Base-by-base conservation (phyloP, 805 yeast species). In the Pichia phayaonensis region DNA sequence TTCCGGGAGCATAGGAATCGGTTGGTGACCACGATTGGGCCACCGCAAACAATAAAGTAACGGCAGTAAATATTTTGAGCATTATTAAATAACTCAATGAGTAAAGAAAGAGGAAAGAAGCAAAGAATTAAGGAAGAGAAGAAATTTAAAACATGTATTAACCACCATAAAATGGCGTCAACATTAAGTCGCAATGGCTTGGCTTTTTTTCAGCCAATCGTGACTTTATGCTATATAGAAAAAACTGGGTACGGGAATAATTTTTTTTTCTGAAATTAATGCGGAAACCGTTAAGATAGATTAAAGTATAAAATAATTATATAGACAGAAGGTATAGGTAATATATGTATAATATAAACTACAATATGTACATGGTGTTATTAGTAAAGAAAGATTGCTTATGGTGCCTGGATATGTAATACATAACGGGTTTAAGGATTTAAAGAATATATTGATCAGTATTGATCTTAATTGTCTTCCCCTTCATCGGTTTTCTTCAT, bases 1-100 rank as follows among this genome's bases (percentile, higher is more conserved):
- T 64, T 0, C 79, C 83, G 1, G 90, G 90, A 1, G 83, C 84
- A 55, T 83, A 83, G 1, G 77, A 69, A 50, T 76, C 72, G 0
- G 79, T 72, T 2, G 83, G 83, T 4, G 81, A 75, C 82, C 80
- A 79, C 0, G 67, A 69, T 6, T 27, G 12, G 8, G 42, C 52
- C 11, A 40, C 20, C 2, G 52, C 2, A 12, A 43, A 27, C 11
- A 47, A 16, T 22, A 49, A 15, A 3, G 42, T 23, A 13, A 41
- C 24, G 11, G 49, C 45, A 12, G 45, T 21, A 11, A 31, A 11
- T 24, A 23, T 61, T 18, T 55, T 52, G 2, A 50, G 27, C 24
- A 50, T 38, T 15, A 44, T 44, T 21, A 2, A 4, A 2, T 12
- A 40, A 21, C 12, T 22, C 15, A n/a, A 18, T 38, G 7, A 16